Conservation (phyloP, 331 rosid genomes). For the Stylosanthes scabra region DNA sequence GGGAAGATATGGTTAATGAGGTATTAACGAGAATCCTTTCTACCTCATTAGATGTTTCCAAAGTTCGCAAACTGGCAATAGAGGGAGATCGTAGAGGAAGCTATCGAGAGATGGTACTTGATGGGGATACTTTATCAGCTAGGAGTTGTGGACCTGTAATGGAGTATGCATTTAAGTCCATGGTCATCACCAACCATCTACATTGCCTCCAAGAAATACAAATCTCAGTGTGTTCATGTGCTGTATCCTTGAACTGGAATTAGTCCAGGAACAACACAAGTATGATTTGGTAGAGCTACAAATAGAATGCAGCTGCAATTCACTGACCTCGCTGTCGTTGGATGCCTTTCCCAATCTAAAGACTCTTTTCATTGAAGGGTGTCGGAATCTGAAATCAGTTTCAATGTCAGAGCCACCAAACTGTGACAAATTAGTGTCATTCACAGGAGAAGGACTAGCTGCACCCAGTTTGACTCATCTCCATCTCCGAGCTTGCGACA, state of each 20-base stretch:
- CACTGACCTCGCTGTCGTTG: conserved; percentile 10
- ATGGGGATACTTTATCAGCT: no score
- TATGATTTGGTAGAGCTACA: background rate
- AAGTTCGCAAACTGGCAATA: background rate
- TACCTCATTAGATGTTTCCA: background rate
- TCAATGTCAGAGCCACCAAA: background rate
- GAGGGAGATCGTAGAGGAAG: no score
- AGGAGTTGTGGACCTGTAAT: no score
- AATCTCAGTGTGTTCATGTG: background rate
- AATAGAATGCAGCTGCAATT: background rate
- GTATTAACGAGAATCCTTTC: background rate
- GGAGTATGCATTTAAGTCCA: no score
- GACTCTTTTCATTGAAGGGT: background rate
- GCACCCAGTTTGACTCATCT: no score
- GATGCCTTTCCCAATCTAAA: conserved; percentile 12
- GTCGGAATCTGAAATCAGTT: no score
- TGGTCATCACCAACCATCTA: background rate
- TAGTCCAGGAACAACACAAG: background rate
- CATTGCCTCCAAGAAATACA: fast-evolving
- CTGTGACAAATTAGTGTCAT: no score
- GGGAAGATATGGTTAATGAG: background rate
- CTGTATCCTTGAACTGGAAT: background rate
- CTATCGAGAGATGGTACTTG: no score
- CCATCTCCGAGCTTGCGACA: no score
- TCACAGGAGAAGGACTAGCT: no score